A percentile compares a stretch with the other conserved stretches of the same genome.
phyloP scores from a whole-genome alignment of 1,139 yeast genomes.

The Sugiyamaella paludigena region DNA sequence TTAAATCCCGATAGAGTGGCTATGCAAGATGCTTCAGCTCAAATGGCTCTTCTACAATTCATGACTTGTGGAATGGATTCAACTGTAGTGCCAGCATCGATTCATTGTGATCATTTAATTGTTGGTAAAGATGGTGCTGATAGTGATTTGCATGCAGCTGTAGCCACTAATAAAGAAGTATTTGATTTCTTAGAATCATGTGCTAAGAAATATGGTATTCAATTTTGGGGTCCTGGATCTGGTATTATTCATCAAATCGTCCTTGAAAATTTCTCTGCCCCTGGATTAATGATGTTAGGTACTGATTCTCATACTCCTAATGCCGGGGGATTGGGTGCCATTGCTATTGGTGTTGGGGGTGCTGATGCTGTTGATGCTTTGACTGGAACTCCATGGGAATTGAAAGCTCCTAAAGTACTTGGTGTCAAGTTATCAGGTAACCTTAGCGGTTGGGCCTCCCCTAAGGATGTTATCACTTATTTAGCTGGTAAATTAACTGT shows the following conservation, averaged over 20 bases:
- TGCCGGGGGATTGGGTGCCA: slow-evolving; percentile 96
- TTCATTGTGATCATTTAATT: slow-evolving; percentile 96
- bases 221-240: slow-evolving; percentile 99
- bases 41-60: slow-evolving; percentile 93
- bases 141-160: slow-evolving; percentile 67
- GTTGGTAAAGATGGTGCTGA: slow-evolving; percentile 94
- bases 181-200: slow-evolving; percentile 89
- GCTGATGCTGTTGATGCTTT: slow-evolving; percentile 98
- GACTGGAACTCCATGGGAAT: slow-evolving; percentile 98
- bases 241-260: slow-evolving; percentile 98
- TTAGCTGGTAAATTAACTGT: slow-evolving; percentile 90
- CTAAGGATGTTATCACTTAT: slow-evolving; percentile 90
- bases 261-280: slow-evolving; percentile 89
- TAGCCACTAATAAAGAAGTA: slow-evolving; percentile 86
- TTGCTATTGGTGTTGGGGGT: slow-evolving; percentile 98
- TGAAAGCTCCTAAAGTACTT: slow-evolving; percentile 89
- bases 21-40: slow-evolving; percentile 99
- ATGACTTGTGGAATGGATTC: slow-evolving; percentile 90
- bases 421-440: slow-evolving; percentile 91
- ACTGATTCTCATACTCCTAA: slow-evolving; percentile 98
- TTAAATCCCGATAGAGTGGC: slow-evolving; percentile 97
- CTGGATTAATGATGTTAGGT: slow-evolving; percentile 94
- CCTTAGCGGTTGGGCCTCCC: slow-evolving; percentile 89
- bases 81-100: slow-evolving; percentile 90
- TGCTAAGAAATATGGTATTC: slow-evolving; percentile 90